Conservation (phyloP, 2,329 filamentous ascomycete species). For the Pestalotiopsis sp. region DNA sequence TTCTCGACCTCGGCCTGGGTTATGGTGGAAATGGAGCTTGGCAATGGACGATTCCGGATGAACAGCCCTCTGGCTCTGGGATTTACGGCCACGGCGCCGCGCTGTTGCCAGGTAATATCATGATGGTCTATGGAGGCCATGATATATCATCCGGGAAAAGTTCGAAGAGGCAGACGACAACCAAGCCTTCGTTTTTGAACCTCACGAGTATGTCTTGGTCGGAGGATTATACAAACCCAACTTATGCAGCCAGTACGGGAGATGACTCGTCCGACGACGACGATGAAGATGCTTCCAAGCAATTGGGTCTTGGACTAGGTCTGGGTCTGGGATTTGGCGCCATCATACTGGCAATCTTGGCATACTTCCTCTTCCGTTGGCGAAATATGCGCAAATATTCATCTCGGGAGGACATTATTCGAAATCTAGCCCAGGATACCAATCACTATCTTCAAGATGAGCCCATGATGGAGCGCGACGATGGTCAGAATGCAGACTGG, state of each 20-base stretch:
- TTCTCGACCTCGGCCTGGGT: conserved; percentile 75
- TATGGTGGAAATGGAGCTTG: conserved; percentile 74
- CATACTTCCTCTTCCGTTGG: conserved; percentile 53
- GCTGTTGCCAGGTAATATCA: conserved; percentile 66
- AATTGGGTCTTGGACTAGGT: conserved; percentile 65
- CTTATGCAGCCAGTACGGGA: conserved; percentile 19
- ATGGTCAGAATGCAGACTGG: conserved; percentile 40
- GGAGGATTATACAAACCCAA: conserved; percentile 51
- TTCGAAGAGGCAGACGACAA: conserved; percentile 34
- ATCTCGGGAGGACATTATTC: conserved; percentile 47
- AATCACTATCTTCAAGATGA: conserved; percentile 47
- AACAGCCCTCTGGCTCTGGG: conserved; percentile 47
- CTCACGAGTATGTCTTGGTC: conserved; percentile 60
- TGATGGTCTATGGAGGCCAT: conserved; percentile 70
- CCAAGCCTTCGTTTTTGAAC: conserved; percentile 53
- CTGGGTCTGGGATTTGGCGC: conserved; percentile 65
- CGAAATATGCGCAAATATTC: conserved; percentile 41
- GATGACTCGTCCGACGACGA: conserved; percentile 18
- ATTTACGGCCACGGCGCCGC: conserved; percentile 67
- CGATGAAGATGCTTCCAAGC: conserved; percentile 23
- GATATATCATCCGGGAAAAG: conserved; percentile 44
- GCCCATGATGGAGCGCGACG: conserved; percentile 49
- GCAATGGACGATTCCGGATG: conserved; percentile 68
- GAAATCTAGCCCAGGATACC: conserved; percentile 52
- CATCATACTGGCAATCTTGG: conserved; percentile 46